Conservation (phyloP, 257 asterid genomes). For the Cordia subcordata region DNA sequence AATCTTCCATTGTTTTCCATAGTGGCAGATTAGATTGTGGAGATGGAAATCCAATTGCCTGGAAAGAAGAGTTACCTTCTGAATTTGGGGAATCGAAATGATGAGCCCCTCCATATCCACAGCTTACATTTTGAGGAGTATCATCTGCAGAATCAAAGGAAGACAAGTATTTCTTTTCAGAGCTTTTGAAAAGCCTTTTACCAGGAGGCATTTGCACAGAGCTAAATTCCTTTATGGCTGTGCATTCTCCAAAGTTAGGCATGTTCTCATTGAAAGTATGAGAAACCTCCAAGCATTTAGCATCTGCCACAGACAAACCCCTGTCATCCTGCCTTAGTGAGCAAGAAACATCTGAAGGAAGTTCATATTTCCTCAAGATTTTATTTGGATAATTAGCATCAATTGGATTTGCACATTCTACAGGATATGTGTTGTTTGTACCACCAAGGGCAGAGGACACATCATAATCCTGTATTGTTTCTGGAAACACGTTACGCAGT, state of each 20-base stretch:
- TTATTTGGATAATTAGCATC: slow-evolving; percentile 29
- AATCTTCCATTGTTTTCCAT: slow-evolving; percentile 19
- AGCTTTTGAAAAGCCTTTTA: slow-evolving; percentile 14
- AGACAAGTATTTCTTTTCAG: slow-evolving; percentile 27
- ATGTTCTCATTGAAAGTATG: slow-evolving; percentile 18
- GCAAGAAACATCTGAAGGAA: slow-evolving; percentile 31
- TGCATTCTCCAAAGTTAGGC: slow-evolving; percentile 20
- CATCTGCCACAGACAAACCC: slow-evolving; percentile 31
- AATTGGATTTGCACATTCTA: slow-evolving; percentile 32
- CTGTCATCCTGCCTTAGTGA: slow-evolving; percentile 37
- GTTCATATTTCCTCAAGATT: slow-evolving; percentile 41
- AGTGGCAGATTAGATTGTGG: slow-evolving; percentile 19
- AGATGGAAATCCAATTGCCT: slow-evolving; percentile 27
- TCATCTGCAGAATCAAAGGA: slow-evolving; percentile 32
- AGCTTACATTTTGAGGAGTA: slow-evolving; percentile 31
- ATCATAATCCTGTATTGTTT: slow-evolving; percentile 32
- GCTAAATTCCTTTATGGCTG: slow-evolving; percentile 17
- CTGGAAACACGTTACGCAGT: slow-evolving; percentile 61
- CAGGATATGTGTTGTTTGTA: slow-evolving; percentile 25
- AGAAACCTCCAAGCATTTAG: slow-evolving; percentile 19
- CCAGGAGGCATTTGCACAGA: slow-evolving; percentile 17
- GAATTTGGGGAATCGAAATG: slow-evolving; percentile 32
- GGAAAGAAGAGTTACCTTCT: slow-evolving; percentile 39
- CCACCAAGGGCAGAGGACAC: slow-evolving; percentile 19
- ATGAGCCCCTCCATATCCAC: slow-evolving; percentile 28